These are phyloP conservation scores for Aspergillus proliferans DNA, from an alignment of 2,329 filamentous ascomycete species.

Conservation along the genomic window DNA sequence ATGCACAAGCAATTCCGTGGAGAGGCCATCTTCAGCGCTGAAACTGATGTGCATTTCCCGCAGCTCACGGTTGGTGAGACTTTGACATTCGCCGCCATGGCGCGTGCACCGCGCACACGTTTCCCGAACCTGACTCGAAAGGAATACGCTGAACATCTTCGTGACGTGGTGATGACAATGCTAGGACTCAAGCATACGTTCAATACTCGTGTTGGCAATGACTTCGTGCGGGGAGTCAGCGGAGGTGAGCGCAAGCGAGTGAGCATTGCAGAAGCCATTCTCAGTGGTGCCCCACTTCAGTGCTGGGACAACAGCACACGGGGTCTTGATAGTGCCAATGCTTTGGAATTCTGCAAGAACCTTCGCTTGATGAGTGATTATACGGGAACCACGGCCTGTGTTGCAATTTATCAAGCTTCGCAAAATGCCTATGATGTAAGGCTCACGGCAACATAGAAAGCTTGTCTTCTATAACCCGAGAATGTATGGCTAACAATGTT, in stretches of 20 bases:
- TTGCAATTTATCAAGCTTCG: constrained; percentile 53
- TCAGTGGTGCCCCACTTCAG: constrained; percentile 43
- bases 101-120: constrained; percentile 45
- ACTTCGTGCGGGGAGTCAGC: constrained; percentile 57
- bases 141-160: constrained; percentile 38
- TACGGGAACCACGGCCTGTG: constrained; percentile 43
- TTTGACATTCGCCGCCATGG: constrained; percentile 67
- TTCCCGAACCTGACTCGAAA: constrained; percentile 36
- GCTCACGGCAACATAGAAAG: too few species aligned
- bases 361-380: constrained; percentile 47
- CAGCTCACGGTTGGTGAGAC: constrained; percentile 73
- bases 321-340: constrained; percentile 50
- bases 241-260: constrained; percentile 59
- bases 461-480: too few species aligned
- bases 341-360: constrained; percentile 52
- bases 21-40: constrained; percentile 80
- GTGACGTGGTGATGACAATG: constrained; percentile 42
- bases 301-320: constrained; percentile 46
- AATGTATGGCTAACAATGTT: too few species aligned
- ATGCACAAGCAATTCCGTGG: constrained; percentile 77
- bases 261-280: constrained; percentile 50
- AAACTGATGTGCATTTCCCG: constrained; percentile 78
- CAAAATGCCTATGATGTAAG: constrained; percentile 41
- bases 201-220: constrained; percentile 45
- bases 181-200: constrained; percentile 47